phyloP scores from a whole-genome alignment of 768 basidiomycete genomes.

The Leccinum variicolor region DNA sequence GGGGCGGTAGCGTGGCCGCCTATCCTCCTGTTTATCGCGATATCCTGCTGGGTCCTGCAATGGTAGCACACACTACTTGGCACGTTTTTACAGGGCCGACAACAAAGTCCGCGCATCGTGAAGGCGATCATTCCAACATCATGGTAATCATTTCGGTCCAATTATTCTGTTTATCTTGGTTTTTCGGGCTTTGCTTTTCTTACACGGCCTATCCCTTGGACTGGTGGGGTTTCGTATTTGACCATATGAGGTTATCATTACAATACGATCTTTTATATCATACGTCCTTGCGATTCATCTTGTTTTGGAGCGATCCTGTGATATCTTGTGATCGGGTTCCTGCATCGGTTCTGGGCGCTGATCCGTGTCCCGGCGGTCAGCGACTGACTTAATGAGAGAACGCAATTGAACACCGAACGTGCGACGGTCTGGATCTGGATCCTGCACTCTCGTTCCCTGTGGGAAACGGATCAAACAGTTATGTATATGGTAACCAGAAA shows the following conservation, averaged over 20 bases:
- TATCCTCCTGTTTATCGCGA: conserved; percentile 27
- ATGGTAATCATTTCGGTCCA: background rate
- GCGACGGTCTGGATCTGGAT: background rate
- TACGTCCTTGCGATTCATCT: background rate
- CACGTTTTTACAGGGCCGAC: background rate
- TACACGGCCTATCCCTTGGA: background rate
- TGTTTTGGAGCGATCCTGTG: background rate
- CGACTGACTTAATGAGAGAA: background rate
- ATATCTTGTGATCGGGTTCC: background rate
- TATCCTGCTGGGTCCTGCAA: conserved; percentile 34
- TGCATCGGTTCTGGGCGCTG: background rate
- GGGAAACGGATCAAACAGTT: background rate
- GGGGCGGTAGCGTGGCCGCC: conserved; percentile 37
- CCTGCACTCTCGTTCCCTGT: background rate
- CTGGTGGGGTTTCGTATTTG: background rate
- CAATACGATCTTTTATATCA: background rate
- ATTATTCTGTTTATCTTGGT: background rate
- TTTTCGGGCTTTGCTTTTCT: background rate
- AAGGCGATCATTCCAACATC: background rate
- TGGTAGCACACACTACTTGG: conserved; percentile 10
- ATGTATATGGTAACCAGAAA: background rate
- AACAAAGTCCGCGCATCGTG: background rate
- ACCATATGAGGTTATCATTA: background rate
- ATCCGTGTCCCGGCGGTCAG: conserved; percentile 5
- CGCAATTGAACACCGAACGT: background rate